Evolutionary conservation across 2,329 filamentous ascomycete species (phyloP).

Genomic region (Zymoseptoria passerinii): DNA sequence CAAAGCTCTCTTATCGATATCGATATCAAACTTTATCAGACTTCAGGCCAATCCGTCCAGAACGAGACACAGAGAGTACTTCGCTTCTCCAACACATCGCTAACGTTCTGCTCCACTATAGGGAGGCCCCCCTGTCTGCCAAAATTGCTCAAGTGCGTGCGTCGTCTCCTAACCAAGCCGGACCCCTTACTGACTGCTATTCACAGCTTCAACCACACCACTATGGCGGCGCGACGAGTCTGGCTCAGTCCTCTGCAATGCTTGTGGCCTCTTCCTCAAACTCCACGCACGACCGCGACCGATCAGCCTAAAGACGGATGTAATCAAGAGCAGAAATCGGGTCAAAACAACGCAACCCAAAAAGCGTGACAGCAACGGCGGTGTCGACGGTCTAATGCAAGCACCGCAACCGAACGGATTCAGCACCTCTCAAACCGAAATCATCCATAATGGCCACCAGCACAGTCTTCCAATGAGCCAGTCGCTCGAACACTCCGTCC

Average conservation of each 20-base stretch:
- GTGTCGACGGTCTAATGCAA: constrained; percentile 8
- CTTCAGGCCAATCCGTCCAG: neutral
- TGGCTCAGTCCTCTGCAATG: constrained; percentile 94
- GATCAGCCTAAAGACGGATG: constrained; percentile 95
- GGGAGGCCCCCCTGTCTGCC: constrained; percentile 73
- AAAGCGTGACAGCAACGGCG: constrained; percentile 33
- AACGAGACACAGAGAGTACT: neutral
- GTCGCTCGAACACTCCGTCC: constrained; percentile 4
- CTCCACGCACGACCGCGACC: constrained; percentile 86
- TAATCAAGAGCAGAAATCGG: constrained; percentile 98
- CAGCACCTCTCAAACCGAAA: constrained; percentile 13
- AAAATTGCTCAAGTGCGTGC: constrained; percentile 67
- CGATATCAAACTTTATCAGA: neutral
- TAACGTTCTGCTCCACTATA: constrained; percentile 4
- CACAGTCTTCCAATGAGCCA: constrained; percentile 14
- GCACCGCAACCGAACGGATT: constrained; percentile 12
- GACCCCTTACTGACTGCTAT: neutral
- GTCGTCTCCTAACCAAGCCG: neutral
- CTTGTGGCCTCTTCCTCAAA: constrained; percentile 95
- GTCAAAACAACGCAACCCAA: constrained; percentile 86
- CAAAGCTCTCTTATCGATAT: constrained; percentile 18
- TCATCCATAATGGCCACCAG: constrained; percentile 8
- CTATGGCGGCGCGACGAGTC: constrained; percentile 96
- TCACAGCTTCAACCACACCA: constrained; percentile 70
- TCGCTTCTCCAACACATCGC: neutral